These are phyloP conservation scores for Russula emetica DNA, from an alignment of 768 basidiomycete genomes.

Conservation along the genomic window DNA sequence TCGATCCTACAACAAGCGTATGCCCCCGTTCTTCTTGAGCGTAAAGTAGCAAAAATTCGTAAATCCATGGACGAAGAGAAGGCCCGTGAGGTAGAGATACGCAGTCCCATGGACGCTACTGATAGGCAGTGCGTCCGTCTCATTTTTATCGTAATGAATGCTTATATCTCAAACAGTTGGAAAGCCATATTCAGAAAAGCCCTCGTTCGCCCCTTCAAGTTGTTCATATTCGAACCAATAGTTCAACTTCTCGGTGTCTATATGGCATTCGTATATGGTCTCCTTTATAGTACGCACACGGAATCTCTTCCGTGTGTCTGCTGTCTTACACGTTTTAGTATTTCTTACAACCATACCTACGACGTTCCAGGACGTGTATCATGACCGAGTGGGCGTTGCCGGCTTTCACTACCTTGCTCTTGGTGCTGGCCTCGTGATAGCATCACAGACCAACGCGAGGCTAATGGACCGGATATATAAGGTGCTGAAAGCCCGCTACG, in stretches of 20 bases:
- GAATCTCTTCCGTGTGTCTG: neutral
- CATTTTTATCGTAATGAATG: neutral
- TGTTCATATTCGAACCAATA: conserved; percentile 61
- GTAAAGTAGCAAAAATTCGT: conserved; percentile 48
- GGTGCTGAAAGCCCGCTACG: conserved; percentile 48
- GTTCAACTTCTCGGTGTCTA: conserved; percentile 64
- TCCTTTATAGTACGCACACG: conserved; percentile 25
- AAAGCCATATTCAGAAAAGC: conserved; percentile 47
- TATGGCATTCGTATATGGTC: conserved; percentile 62
- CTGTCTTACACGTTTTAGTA: conserved; percentile 38
- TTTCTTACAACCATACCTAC: conserved; percentile 61
- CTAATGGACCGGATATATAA: conserved; percentile 55
- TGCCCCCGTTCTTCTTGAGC: conserved; percentile 39
- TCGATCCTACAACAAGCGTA: conserved; percentile 28
- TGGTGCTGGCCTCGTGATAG: conserved; percentile 53
- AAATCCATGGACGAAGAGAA: conserved; percentile 48
- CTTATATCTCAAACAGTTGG: conserved; percentile 42
- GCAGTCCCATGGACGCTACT: conserved; percentile 44
- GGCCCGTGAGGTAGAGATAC: conserved; percentile 36
- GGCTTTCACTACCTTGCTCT: conserved; percentile 71
- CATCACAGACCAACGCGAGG: conserved; percentile 52
- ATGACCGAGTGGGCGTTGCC: conserved; percentile 51
- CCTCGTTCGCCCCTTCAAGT: conserved; percentile 60
- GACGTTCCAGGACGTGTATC: conserved; percentile 55
- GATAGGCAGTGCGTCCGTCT: conserved; percentile 41